Evolutionary conservation across 331 rosid genomes (phyloP), one percentile per base, ranked within the genome.

Genomic region (Rhamnella rubrinervis): DNA sequence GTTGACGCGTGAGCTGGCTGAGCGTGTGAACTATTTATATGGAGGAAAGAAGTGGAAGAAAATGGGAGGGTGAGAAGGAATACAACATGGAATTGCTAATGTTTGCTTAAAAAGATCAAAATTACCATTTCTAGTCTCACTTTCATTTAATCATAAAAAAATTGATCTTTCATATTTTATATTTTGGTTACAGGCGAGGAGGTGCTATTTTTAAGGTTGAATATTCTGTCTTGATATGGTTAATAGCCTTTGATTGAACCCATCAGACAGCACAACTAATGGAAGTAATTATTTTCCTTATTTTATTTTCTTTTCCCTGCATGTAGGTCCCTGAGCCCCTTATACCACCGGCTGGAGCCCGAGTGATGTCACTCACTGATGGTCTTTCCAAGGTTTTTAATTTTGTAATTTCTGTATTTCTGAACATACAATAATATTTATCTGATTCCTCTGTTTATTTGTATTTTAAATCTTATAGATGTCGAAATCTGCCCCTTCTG

Each of bases 31-130:
- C 79, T 55, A 85, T 71, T 88, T 85, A 73, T 93, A 87, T 69
- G 98, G 98, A 50, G 98, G 98, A 83, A 85, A 92, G 82, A 93
- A 88, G 74, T 93, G 97, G 98, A 93, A 91, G 84, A 93, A 93
- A 71, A 76, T 93, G 82, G 95, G 97, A 79, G 98, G 98, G 98
- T 93, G 80, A 83, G 89, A 73, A 73, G 87, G 68, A 73, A 46
- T 53, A 67, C 21, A 61, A 66, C 71, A 56, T 71, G 47, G 61
- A 58, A 73, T 25, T 69, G 65, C 46, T 44, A 58, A 16, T 56
- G 21, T 41, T 14, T 20, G 10, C 41, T 70, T 50, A 25, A 35
- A 0, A 0, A 21, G 1, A 13, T 57, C 52, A 21, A 35, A 9
- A 35, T 58, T 58, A 6, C 21, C 64, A 63, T 64, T 59, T 68